phyloP scores from a whole-genome alignment of 1,284 basidiomycete species.

The Trichosporon ovoides region DNA sequence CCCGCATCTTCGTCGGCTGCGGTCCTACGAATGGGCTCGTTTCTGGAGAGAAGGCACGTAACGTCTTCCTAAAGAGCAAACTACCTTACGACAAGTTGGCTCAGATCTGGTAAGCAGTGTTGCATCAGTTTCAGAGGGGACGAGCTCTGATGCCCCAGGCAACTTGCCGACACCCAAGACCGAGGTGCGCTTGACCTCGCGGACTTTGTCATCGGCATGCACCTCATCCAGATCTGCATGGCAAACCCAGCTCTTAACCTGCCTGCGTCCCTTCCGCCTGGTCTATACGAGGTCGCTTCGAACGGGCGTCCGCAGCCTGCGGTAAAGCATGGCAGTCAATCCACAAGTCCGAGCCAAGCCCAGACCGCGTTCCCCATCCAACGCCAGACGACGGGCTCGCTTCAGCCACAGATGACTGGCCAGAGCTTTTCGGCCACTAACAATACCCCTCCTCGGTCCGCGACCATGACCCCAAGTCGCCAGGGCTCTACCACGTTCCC shows the following conservation, averaged over 20 bases:
- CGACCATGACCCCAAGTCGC: conserved; percentile 32
- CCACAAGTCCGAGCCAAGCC: conserved; percentile 24
- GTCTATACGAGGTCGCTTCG: conserved; percentile 79
- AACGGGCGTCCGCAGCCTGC: conserved; percentile 50
- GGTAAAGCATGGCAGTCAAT: conserved; percentile 23
- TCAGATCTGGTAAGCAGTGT: conserved; percentile 75
- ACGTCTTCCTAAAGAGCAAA: conserved; percentile 90
- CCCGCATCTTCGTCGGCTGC: conserved; percentile 66
- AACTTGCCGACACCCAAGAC: conserved; percentile 87
- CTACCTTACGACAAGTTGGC: conserved; percentile 83
- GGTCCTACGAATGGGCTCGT: conserved; percentile 72
- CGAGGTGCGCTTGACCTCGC: conserved; percentile 82
- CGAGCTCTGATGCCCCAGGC: conserved; percentile 56
- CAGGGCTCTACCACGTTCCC: conserved; percentile 24
- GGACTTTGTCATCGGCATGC: conserved; percentile 97
- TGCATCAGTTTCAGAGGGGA: too few species aligned
- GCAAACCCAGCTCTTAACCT: conserved; percentile 67
- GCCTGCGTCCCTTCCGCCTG: conserved; percentile 75
- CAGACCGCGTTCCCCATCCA: conserved; percentile 23
- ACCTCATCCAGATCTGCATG: conserved; percentile 83
- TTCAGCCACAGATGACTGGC: conserved; percentile 54
- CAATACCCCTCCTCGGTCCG: conserved; percentile 18
- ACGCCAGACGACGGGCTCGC: conserved; percentile 52
- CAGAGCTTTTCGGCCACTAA: conserved; percentile 13
- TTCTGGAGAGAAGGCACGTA: conserved; percentile 79